Conservation (phyloP, 768 basidiomycete species). For the Russula sp. region DNA sequence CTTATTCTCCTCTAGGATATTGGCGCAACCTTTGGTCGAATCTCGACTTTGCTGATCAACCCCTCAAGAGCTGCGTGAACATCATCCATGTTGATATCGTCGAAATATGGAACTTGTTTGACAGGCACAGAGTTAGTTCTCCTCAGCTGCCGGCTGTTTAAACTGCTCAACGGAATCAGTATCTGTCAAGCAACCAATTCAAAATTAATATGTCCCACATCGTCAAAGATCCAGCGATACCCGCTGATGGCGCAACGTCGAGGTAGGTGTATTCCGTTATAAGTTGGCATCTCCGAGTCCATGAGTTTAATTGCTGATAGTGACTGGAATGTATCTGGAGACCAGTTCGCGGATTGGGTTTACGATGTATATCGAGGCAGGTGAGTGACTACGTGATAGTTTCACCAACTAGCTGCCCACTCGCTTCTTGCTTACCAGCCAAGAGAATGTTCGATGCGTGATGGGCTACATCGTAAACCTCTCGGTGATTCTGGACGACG, state of each 20-base stretch:
- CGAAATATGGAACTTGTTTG: conserved; percentile 11
- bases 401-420: not conserved
- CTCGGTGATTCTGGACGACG: not conserved
- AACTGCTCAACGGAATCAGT: conserved; percentile 3
- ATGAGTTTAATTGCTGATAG: not conserved
- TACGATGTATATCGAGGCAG: not conserved
- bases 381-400: not conserved
- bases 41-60: conserved; percentile 41
- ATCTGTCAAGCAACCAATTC: not conserved
- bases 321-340: not conserved
- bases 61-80: conserved; percentile 62
- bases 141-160: not conserved
- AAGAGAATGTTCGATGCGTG: not conserved
- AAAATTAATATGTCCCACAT: conserved; percentile 13
- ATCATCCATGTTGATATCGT: conserved; percentile 6
- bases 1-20: not conserved
- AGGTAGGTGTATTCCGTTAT: not conserved
- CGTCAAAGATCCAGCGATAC: conserved; percentile 4
- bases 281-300: not conserved
- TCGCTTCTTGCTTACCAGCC: not conserved
- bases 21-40: conserved; percentile 8
- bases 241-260: not conserved
- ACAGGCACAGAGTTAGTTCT: not conserved
- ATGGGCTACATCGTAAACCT: conserved; percentile 9
- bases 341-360: not conserved